These are phyloP conservation scores for Adansonia grandidieri DNA, from an alignment of 441 rosid species.

Conservation along the genomic window DNA sequence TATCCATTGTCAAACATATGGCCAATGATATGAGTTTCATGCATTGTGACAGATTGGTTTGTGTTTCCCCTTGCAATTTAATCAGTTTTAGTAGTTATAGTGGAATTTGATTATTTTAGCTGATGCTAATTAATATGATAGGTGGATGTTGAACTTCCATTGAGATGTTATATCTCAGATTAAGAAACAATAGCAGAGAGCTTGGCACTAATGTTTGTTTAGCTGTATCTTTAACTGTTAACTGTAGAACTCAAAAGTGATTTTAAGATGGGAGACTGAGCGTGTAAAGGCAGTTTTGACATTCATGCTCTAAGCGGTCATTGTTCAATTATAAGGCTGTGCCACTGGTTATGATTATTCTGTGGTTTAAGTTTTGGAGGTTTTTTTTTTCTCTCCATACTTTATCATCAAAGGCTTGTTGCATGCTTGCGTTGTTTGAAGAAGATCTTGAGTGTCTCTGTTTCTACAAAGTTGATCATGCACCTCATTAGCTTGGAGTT, in stretches of 20 bases:
- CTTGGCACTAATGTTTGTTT: neutral
- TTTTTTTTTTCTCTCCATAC: neutral
- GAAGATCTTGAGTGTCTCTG: neutral
- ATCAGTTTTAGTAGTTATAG: neutral
- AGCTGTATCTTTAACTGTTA: neutral
- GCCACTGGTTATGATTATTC: neutral
- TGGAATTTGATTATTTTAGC: neutral
- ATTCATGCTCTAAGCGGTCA: neutral
- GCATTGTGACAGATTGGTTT: neutral
- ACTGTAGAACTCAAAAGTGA: neutral
- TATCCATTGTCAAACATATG: neutral
- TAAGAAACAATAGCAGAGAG: slow-evolving; percentile 2
- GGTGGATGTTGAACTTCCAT: neutral
- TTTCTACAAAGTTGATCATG: neutral
- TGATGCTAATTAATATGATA: neutral
- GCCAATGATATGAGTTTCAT: neutral
- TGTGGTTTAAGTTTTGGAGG: neutral
- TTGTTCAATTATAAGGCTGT: neutral
- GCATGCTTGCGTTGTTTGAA: neutral
- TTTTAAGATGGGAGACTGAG: neutral
- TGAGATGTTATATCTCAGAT: neutral
- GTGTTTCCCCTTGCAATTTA: neutral
- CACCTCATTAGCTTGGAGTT: neutral
- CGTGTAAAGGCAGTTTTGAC: neutral
- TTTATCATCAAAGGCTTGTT: slow-evolving; percentile 11